Base-by-base conservation (phyloP, 1,139 yeast genomes). In the Kazachstania sp. region DNA sequence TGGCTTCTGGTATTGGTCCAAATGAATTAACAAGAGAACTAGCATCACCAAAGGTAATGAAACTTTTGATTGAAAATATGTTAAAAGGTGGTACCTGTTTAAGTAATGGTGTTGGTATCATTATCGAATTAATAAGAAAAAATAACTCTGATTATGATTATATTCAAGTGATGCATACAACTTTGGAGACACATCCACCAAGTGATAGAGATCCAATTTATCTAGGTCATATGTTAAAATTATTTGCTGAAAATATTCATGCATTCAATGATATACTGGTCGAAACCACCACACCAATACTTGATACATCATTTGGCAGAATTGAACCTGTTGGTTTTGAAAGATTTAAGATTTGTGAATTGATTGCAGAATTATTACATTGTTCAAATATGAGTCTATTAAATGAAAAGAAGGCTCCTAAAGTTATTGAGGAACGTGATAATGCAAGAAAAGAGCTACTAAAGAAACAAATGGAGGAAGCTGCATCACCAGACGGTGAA, bases 261-360 rank as follows among this genome's bases (percentile, higher is more conserved):
- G 72, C 79, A 39, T 90, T 92, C 67, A 78, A 81, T 47, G 68
- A 66, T 30, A 72, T 82, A 69, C 68, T 83, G 41, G 69, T 71
- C 1, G 58, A 65, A 47, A 53, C 69, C 1, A 58, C 62, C 23
- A 48, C 66, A 8, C 63, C 69, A 35, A 69, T 68, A 7, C 65
- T 87, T 53, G 74, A 77, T 51, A 86, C 96, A 4, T 83, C 88
- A 12, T 81, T 82, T 61, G 88, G 88, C 19, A 65, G 67, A 34
- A 81, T 83, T 51, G 95, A 90, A 68, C 98, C 98, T 0, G 72
- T 92, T 38, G 98, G 98, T 0, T 90, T 92, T 67, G 98, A 92
- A 67, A 74, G 98, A 56, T 94, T 94, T 69, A 87, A 92, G 63
- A 84, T 92, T 44, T 92, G 98, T 68, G 99, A 92, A 68, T 75